Evolutionary conservation across 306 rosid genomes (phyloP), one percentile per base, ranked within the genome.

Genomic region (Bauhinia variegata): DNA sequence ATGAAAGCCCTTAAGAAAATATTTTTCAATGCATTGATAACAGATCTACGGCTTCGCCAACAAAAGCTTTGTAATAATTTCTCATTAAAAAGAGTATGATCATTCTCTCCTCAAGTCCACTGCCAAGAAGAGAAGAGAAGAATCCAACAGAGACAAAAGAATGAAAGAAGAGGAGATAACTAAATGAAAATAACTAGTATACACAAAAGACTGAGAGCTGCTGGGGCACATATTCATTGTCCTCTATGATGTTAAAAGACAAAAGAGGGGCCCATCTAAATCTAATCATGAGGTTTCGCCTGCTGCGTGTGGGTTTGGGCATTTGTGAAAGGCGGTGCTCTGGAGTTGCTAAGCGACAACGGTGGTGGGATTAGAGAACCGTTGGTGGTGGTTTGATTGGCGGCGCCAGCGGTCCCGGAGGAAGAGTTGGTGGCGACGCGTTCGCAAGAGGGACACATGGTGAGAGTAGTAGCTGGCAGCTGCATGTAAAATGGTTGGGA

Each of bases 401-500:
- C 14, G 18, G 8, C 7, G 63, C 13, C 12, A 8, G 41, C 5
- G 36, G 73, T 5, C 19, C 69, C 42, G 59, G 38, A 19, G 59
- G 84, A 30, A 56, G 81, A 47, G 50, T 50, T 73, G 87, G 91
- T 78, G 31, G 85, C 88, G 7, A 87, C 90, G 0, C 95, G 84
- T 73, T 95, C 97, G 15, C 99, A 95, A 2, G 99, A 85, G 23
- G 99, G 97, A 53, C 99, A 95, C 97, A 95, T 88, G 16, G 99
- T 95, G 72, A 95, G 99, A 0, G 99, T 95, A 53, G 99, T 95
- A 33, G 99, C 96, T 12, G 99, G 99, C 41, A 84, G 95, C 34
- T 90, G 99, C 96, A 86, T 90, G 82, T 82, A 88, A 48, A 86
- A 95, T 28, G 99, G 95, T 32, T 88, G 90, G 33, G 88, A 80